Evolutionary conservation across 202 grass and related monocot species (phyloP), one percentile per base, ranked within the genome.

Genomic region (Carex arenaria): DNA sequence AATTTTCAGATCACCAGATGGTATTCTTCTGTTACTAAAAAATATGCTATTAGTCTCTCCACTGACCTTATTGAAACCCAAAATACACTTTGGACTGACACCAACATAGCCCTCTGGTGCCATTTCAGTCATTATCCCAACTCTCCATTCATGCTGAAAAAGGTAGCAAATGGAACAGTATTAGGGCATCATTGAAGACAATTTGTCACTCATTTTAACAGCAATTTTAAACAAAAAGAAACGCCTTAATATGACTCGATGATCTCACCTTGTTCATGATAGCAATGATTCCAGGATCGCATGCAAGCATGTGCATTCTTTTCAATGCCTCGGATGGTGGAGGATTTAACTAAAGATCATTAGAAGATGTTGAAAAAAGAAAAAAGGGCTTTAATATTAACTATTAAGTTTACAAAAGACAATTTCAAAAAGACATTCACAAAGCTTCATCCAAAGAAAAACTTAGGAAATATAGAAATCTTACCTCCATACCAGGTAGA

Each of bases 291-390:
- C 93, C 95, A 83, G 93, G 89, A 82, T 98, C 95, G 61, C 89
- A 98, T 76, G 95, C 95, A 89, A 98, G 93, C 89, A 93, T 93
- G 81, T 98, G 95, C 95, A 98, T 93, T 84, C 91, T 93, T 93
- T 91, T 98, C 81, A 98, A 82, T 83, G 93, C 95, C 87, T 95
- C 93, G 0, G 93, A 89, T 51, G 91, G 80, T 84, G 89, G 88
- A 85, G 95, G 95, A 85, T 93, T 93, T 65, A 98, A 61, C 95
- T 98, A 77, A 77, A 84, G 54, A 79, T 38, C 4, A 84, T 75
- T 42, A 85, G 26, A 38, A 86, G 80, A 53, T 57, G 62, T 56
- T 63, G 0, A 77, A 67, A 57, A 49, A 28, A 81, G n/a, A 83
- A 54, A 83, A 13, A 70, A 51, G 8, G 1, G 56, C 1, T 20